Evolutionary conservation across 768 basidiomycete genomes (phyloP), one percentile per base, ranked within the genome.

Genomic region (Polyporus arcularius): DNA sequence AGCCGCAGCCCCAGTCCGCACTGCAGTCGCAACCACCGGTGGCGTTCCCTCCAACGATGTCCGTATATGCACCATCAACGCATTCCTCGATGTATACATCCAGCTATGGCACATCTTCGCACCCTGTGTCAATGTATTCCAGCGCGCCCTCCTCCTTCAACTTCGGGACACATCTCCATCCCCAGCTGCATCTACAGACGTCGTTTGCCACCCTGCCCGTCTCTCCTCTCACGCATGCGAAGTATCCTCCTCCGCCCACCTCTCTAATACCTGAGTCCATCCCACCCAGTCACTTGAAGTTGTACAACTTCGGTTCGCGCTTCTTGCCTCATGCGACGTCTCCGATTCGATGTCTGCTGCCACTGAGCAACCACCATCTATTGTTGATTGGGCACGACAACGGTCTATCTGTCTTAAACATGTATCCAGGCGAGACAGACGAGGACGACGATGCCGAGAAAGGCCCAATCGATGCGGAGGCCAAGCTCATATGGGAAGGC

Each of bases 231-330:
- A 69, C 62, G 53, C 71, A 51, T 60, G 66, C 55, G 59, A 68
- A 51, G 12, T 52, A 65, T 16, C 58, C 57, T 9, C 43, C 62
- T 2, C 67, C 69, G 14, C 64, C 62, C 9, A 54, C 61, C 15
- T 52, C 61, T 7, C 62, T 67, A 31, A 63, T 65, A 9, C 64
- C 67, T 70, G 83, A 85, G 68, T 74, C 65, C 21, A 76, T 84
- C n/a, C 70, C 72, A 15, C 89, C 90, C 0, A 85, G 82, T 1
- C 89, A 86, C 66, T 74, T 92, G 21, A 82, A 81, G 62, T 72
- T 94, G 51, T 87, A 87, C 67, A 83, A 90, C 43, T 93, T 94
- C 70, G 92, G 92, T 21, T 94, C 92, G 18, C 83, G 92, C 15
- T 94, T 94, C 71, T 78, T 94, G 38, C 92, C 92, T 11, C 92